Base-by-base conservation (phyloP, 2,329 filamentous ascomycete species). In the Pyrenochaeta sp. region DNA sequence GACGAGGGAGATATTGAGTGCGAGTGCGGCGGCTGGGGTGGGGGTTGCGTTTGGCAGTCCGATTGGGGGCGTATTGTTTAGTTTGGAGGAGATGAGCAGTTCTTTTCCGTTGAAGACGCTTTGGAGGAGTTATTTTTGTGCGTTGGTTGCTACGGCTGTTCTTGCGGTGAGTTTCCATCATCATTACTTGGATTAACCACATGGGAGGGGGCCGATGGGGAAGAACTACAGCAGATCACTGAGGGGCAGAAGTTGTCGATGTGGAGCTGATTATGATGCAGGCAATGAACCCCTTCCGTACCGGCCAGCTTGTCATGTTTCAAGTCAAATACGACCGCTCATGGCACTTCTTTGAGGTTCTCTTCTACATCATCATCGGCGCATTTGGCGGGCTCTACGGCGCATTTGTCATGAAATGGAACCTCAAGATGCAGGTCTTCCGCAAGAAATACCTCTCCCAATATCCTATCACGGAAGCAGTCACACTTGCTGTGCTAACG, bases 281-380 rank as follows among this genome's bases (percentile, higher is more conserved):
- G 83, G 92, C 91, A 57, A 96, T 99, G 92, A 99, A 99, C 69
- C 95, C 95, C 24, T 99, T 99, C 79, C 85, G 95, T 51, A 98
- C 95, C 0, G 95, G 95, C 22, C 95, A 99, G 74, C 85, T 99
- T 42, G 95, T 99, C 86, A 98, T 99, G 94, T 99, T 99, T 78
- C 93, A 97, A 71, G 94, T 99, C 71, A 88, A 88, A 69, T 99
- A 99, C 74, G 94, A 98, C 77, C 90, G 94, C 40, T 90, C 91
- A 40, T 99, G 95, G 95, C 95, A 99, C 80, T 97, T 97, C 72
- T 99, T 99, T 73, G 95, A 99, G 76, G 84, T 95, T 3, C 78
- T 97, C 27, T 98, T 98, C 74, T 99, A 96, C 78, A 86, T 97
- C 64, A 82, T 97, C 52, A 88, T 99, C 62, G 95, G 95, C 46